Percentiles rank a stretch among this genome's conserved stretches.
phyloP scores from a whole-genome alignment of 2,329 filamentous ascomycete genomes.

The Curvularia sp. region DNA sequence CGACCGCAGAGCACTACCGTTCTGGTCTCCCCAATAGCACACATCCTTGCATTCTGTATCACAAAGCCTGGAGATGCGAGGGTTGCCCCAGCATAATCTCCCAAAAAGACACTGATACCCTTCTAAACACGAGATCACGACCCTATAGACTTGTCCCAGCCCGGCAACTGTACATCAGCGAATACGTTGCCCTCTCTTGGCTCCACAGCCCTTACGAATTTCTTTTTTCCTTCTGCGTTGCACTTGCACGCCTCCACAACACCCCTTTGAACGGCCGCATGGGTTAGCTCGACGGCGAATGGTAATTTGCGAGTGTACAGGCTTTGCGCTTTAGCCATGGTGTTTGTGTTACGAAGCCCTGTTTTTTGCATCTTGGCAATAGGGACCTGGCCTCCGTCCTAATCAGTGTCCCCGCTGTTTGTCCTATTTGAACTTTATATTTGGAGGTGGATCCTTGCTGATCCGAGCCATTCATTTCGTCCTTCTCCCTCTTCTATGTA shows the following conservation, averaged over 20 bases:
- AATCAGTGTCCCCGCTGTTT: constrained; percentile 3
- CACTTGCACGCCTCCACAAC: constrained; percentile 10
- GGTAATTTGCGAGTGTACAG: constrained; percentile 7
- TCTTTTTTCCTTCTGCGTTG: constrained; percentile 19
- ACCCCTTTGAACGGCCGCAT: constrained; percentile 3
- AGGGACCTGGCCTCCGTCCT: constrained; percentile 13
- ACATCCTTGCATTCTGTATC: constrained; percentile 28
- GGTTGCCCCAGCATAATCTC: constrained; percentile 28
- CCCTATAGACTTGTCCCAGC: constrained; percentile 39
- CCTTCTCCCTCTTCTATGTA: constrained; percentile 17
- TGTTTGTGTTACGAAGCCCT: constrained; percentile 15
- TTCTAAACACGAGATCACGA: constrained; percentile 48
- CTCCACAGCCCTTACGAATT: constrained; percentile 39
- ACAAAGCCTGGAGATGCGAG: constrained; percentile 24
- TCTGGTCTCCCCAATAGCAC: constrained; percentile 27
- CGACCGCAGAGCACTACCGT: constrained; percentile 33
- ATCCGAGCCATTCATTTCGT: constrained; percentile 14
- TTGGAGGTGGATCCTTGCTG: constrained; percentile 13
- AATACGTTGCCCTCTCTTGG: constrained; percentile 17
- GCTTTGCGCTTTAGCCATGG: constrained; percentile 11
- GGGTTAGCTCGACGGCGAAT: constrained; percentile 6
- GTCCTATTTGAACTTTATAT: constrained; percentile 1
- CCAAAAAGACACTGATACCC: constrained; percentile 47
- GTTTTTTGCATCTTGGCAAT: not conserved
- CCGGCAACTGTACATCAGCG: constrained; percentile 17